Percentiles rank a stretch among this genome's conserved stretches.
Evolutionary conservation across 148 eudicot genomes (phyloP).

Genomic region (Vaccinium vitisidaea): DNA sequence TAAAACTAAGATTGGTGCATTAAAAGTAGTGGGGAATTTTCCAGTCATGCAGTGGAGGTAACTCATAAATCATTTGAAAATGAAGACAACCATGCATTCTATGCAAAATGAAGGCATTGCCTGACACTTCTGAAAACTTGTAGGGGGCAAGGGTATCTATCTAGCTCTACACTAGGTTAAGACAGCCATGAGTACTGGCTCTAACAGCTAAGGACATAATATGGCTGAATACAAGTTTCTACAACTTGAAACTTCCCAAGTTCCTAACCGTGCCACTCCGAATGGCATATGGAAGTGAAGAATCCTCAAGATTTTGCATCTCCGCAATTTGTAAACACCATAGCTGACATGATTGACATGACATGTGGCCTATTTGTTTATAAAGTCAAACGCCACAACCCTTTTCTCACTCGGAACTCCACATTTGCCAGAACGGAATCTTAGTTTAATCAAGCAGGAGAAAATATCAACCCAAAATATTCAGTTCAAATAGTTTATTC

Average conservation of each 20-base stretch:
- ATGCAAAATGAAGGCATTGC: neutral
- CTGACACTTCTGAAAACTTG: neutral
- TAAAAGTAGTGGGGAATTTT: neutral
- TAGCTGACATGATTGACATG: neutral
- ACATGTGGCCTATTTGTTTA: neutral
- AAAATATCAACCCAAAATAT: neutral
- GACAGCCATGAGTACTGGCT: neutral
- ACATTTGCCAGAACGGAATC: neutral
- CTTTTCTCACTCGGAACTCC: neutral
- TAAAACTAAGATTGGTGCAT: neutral
- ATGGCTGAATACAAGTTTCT: neutral
- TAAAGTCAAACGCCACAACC: neutral
- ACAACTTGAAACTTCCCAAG: neutral
- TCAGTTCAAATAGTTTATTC: neutral
- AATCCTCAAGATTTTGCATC: neutral
- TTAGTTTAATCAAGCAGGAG: neutral
- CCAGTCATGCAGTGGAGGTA: neutral
- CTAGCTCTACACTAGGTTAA: neutral
- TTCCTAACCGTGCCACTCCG: constrained; percentile 1
- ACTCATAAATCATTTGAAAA: neutral
- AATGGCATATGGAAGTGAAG: neutral
- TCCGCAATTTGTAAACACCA: neutral
- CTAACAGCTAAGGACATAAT: neutral
- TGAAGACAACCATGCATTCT: neutral
- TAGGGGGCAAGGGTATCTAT: neutral